Conservation (phyloP, 305 asterid species). For the Fraxinus dipetala region DNA sequence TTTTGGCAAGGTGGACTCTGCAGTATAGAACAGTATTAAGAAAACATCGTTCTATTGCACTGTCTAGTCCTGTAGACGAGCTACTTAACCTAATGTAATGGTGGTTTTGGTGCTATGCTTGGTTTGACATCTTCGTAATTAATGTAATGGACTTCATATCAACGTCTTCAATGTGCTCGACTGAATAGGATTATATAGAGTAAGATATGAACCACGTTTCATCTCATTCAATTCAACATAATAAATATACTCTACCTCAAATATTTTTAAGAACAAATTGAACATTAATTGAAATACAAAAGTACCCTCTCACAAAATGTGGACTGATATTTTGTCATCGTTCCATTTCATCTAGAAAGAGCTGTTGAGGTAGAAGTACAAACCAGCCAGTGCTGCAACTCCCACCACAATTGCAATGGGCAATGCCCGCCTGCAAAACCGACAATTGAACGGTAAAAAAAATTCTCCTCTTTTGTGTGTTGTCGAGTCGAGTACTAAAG, state of each 20-base stretch:
- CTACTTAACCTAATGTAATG: not conserved
- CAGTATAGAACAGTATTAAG: not conserved
- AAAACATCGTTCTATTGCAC: not conserved
- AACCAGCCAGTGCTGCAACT: slow-evolving; percentile 56
- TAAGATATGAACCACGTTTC: not conserved
- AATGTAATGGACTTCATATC: not conserved
- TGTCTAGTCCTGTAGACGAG: not conserved
- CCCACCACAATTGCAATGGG: slow-evolving; percentile 77
- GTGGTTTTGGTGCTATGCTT: not conserved
- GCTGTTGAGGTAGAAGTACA: slow-evolving; percentile 72
- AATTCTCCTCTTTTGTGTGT: not conserved
- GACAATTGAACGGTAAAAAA: not conserved
- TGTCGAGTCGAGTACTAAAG: not conserved
- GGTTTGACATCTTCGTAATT: not conserved
- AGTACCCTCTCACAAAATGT: not conserved
- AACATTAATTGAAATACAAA: not conserved
- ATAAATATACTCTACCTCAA: not conserved
- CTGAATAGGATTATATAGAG: not conserved
- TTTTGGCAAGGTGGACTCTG: not conserved
- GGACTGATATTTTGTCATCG: not conserved
- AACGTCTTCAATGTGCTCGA: not conserved
- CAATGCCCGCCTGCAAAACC: slow-evolving; percentile 55
- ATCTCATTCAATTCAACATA: not conserved
- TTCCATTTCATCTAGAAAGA: slow-evolving; percentile 29
- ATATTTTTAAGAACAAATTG: not conserved